Percentiles rank a stretch among this genome's conserved stretches.
Evolutionary conservation across 2,329 filamentous ascomycete genomes (phyloP).

Genomic region (Phyllachora maydis): DNA sequence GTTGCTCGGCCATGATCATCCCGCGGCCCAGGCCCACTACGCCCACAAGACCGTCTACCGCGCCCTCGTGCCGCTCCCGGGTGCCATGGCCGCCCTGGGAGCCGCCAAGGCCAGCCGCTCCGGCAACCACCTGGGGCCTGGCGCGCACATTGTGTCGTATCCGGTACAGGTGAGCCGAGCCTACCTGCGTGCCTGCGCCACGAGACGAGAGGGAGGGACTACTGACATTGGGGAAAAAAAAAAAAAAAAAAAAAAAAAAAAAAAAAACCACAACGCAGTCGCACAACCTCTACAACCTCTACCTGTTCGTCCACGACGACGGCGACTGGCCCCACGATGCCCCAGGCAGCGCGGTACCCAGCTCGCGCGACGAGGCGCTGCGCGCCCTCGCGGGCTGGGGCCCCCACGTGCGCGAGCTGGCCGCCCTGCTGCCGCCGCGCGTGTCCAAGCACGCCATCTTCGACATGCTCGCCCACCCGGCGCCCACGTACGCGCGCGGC

Average conservation of each 20-base stretch:
- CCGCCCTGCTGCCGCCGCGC: constrained; percentile 19
- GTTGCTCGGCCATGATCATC: constrained; percentile 14
- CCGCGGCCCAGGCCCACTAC: constrained; percentile 19
- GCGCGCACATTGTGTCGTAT: constrained; percentile 38
- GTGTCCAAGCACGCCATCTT: constrained; percentile 29
- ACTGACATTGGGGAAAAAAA: no score
- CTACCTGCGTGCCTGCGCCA: no score
- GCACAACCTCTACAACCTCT: constrained; percentile 18
- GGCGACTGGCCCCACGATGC: constrained; percentile 7
- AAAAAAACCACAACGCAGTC: no score
- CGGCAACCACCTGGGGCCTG: constrained; percentile 34
- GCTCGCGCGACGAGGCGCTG: constrained; percentile 12
- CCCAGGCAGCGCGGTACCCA: constrained; percentile 14
- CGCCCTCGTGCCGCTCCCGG: constrained; percentile 35
- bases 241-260: no score
- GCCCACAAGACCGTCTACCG: constrained; percentile 40
- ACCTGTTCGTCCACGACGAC: no score
- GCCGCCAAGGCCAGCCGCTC: constrained; percentile 22
- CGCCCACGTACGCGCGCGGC: constrained; percentile 18
- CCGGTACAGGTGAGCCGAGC: no score
- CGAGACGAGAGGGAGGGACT: no score
- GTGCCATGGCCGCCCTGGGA: constrained; percentile 25
- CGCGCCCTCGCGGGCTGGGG: constrained; percentile 20
- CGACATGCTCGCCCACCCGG: constrained; percentile 22
- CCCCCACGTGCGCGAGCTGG: constrained; percentile 12